These are phyloP conservation scores for Ailanthus altissimus DNA, from an alignment of 345 rosid species.

Conservation along the genomic window DNA sequence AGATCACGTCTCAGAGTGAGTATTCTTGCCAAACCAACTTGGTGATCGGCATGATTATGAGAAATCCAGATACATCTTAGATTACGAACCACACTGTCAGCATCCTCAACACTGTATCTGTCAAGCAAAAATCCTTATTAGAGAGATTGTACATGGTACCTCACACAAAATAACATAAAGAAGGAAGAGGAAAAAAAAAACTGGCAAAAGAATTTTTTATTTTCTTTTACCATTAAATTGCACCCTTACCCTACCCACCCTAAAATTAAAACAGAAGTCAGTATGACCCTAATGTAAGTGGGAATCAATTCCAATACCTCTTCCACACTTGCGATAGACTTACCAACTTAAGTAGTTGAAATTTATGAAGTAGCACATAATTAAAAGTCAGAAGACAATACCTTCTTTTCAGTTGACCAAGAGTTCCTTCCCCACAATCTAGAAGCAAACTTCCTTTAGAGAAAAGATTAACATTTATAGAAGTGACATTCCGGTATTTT, in stretches of 20 bases:
- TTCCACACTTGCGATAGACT: neutral
- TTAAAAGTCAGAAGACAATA: slow-evolving; percentile 19
- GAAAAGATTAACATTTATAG: slow-evolving; percentile 72
- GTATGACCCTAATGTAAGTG: neutral
- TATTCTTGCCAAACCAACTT: slow-evolving; percentile 78
- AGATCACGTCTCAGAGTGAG: slow-evolving; percentile 78
- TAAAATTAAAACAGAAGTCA: neutral
- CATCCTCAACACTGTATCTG: slow-evolving; percentile 81
- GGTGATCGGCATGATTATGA: slow-evolving; percentile 98
- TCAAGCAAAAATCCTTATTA: slow-evolving; percentile 5
- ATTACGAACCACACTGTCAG: slow-evolving; percentile 63
- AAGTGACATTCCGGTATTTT: slow-evolving; percentile 84
- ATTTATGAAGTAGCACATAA: neutral
- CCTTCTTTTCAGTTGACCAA: slow-evolving; percentile 95
- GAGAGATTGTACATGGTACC: neutral
- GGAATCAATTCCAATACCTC: neutral
- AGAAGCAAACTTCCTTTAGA: slow-evolving; percentile 76
- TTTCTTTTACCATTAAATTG: neutral
- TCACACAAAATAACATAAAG: neutral
- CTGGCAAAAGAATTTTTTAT: neutral
- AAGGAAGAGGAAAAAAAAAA: neutral
- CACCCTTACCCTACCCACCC: neutral
- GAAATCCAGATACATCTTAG: slow-evolving; percentile 88
- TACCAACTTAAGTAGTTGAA: neutral
- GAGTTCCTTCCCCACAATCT: slow-evolving; percentile 96